phyloP scores from a whole-genome alignment of 257 asterid genomes.

The Coffea canephora region DNA sequence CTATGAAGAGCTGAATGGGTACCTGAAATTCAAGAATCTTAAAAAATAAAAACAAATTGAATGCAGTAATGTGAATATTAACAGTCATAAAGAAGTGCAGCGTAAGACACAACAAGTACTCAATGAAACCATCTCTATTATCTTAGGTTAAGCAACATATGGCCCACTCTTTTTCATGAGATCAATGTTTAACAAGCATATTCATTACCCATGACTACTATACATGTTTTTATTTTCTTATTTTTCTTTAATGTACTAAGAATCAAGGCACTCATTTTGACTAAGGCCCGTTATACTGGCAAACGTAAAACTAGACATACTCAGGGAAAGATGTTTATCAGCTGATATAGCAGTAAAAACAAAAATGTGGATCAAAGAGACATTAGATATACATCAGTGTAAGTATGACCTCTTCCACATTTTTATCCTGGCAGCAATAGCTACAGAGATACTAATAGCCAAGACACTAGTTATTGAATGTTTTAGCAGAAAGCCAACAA shows the following conservation, averaged over 20 bases:
- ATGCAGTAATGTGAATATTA: background rate
- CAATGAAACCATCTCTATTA: background rate
- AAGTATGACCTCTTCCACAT: background rate
- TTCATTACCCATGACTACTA: background rate
- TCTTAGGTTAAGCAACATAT: background rate
- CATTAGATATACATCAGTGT: background rate
- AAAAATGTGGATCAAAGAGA: background rate
- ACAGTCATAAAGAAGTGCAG: background rate
- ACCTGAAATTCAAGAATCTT: conserved; percentile 17
- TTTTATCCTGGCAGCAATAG: background rate
- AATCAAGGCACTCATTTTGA: background rate
- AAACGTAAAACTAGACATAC: background rate
- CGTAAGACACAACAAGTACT: background rate
- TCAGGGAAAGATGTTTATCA: background rate
- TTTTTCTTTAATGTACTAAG: background rate
- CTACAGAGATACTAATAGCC: background rate
- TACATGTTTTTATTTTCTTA: background rate
- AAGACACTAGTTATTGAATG: background rate
- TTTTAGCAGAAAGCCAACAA: background rate
- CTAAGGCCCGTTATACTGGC: background rate
- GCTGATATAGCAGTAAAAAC: background rate
- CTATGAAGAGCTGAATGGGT: conserved; percentile 22
- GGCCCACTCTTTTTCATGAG: background rate
- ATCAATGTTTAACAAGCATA: background rate
- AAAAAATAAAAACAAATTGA: background rate